Evolutionary conservation across 2,329 filamentous ascomycete species (phyloP).

Genomic region (Ophiostoma ulmi): DNA sequence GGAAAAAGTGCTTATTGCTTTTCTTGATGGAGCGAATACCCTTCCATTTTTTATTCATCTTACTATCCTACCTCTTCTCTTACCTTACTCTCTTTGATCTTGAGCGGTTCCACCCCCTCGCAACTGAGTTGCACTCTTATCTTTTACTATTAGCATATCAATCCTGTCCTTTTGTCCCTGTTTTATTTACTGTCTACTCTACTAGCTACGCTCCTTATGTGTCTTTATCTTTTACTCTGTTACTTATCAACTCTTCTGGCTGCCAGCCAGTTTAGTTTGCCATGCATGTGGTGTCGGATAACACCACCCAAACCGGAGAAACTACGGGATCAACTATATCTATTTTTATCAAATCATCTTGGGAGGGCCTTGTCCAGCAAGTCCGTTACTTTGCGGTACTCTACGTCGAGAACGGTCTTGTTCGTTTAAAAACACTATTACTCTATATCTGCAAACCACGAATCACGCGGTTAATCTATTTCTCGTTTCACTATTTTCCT

Average conservation of each 20-base stretch:
- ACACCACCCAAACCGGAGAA: conserved; percentile 12
- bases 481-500: not conserved
- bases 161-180: not conserved
- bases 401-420: not conserved
- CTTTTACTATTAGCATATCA: not conserved
- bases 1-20: conserved; percentile 6
- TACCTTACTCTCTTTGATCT: not conserved
- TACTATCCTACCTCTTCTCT: conserved; percentile 1
- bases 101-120: conserved; percentile 12
- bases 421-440: not conserved
- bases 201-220: conserved; percentile 5
- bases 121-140: conserved; percentile 7
- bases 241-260: not conserved
- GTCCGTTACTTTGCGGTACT: not conserved
- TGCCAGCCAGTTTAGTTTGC: not conserved
- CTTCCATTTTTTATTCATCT: conserved; percentile 8
- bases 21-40: conserved; percentile 24
- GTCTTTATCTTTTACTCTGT: not conserved
- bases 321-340: conserved; percentile 5
- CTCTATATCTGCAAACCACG: conserved; percentile 1
- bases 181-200: not conserved
- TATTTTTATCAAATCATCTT: not conserved
- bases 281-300: conserved; percentile 15
- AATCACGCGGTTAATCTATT: conserved; percentile 5
- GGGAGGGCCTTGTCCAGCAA: not conserved